Conservation (phyloP, 139 green algal species). For the Gonium pectorale region DNA sequence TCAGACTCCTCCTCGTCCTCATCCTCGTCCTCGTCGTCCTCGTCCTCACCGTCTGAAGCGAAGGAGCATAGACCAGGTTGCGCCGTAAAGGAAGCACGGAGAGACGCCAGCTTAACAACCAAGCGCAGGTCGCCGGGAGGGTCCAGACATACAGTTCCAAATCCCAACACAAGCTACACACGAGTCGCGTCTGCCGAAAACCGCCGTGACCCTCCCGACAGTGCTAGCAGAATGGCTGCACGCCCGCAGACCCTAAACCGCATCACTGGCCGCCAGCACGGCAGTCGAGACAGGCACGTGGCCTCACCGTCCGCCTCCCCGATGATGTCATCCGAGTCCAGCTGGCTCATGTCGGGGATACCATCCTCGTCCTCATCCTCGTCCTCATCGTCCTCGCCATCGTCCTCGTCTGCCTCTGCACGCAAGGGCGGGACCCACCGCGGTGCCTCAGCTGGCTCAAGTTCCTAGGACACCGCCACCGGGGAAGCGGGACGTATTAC, state of each 20-base stretch:
- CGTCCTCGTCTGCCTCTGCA: slow-evolving; percentile 7
- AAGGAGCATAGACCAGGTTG: not conserved
- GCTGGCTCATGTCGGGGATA: not conserved
- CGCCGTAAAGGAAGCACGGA: not conserved
- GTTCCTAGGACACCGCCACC: too few species aligned
- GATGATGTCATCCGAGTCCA: slow-evolving; percentile 20
- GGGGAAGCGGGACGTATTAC: too few species aligned
- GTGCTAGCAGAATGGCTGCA: not conserved
- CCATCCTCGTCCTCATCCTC: not conserved
- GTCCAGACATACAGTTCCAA: not conserved
- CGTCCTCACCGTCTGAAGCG: slow-evolving; percentile 27
- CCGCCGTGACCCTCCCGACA: not conserved
- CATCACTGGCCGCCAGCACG: too few species aligned
- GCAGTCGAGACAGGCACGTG: not conserved
- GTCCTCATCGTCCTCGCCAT: slow-evolving; percentile 24
- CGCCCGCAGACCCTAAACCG: too few species aligned
- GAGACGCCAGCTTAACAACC: not conserved
- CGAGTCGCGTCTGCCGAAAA: not conserved
- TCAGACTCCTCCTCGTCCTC: slow-evolving; percentile 23
- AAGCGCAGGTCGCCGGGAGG: not conserved
- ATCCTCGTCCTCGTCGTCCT: slow-evolving; percentile 27
- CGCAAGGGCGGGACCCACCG: not conserved
- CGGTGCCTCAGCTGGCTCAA: too few species aligned
- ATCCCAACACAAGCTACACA: not conserved
- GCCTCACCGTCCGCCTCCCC: not conserved